These are phyloP conservation scores for Vigna hirtella DNA, from an alignment of 306 rosid genomes.

Conservation along the genomic window DNA sequence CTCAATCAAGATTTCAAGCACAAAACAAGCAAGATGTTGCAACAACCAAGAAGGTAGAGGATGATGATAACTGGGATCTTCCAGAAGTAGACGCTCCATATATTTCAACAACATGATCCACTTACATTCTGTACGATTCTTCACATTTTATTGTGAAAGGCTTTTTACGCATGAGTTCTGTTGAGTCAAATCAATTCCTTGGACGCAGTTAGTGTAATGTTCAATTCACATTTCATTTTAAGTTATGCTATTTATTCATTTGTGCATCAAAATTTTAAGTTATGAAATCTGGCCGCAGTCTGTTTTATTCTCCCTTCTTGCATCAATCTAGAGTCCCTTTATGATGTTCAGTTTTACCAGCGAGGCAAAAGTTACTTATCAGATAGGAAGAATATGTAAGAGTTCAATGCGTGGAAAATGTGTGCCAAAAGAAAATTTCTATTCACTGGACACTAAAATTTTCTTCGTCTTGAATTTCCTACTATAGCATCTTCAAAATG, in stretches of 20 bases:
- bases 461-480: not conserved
- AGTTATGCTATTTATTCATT: slow-evolving; percentile 38
- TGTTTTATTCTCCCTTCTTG: not conserved
- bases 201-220: slow-evolving; percentile 39
- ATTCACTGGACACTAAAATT: not conserved
- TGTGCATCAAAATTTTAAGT: slow-evolving; percentile 32
- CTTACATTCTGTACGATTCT: slow-evolving; percentile 41
- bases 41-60: slow-evolving; percentile 63
- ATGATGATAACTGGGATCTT: slow-evolving; percentile 85
- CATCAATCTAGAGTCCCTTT: slow-evolving; percentile 29
- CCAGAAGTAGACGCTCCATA: slow-evolving; percentile 62
- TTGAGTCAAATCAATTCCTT: slow-evolving; percentile 45
- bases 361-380: not conserved
- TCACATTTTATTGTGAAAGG: slow-evolving; percentile 49
- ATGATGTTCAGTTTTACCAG: slow-evolving; percentile 29
- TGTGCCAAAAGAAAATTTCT: slow-evolving; percentile 5
- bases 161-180: slow-evolving; percentile 49
- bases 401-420: not conserved
- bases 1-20: not conserved
- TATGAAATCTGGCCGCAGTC: slow-evolving; percentile 10
- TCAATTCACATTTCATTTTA: slow-evolving; percentile 26
- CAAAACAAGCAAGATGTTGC: slow-evolving; percentile 48
- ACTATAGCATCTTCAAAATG: slow-evolving; percentile 7
- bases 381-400: slow-evolving; percentile 11
- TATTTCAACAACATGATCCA: slow-evolving; percentile 42